These are phyloP conservation scores for Talaromyces sp. DNA, from an alignment of 2,329 filamentous ascomycete species.

Conservation along the genomic window DNA sequence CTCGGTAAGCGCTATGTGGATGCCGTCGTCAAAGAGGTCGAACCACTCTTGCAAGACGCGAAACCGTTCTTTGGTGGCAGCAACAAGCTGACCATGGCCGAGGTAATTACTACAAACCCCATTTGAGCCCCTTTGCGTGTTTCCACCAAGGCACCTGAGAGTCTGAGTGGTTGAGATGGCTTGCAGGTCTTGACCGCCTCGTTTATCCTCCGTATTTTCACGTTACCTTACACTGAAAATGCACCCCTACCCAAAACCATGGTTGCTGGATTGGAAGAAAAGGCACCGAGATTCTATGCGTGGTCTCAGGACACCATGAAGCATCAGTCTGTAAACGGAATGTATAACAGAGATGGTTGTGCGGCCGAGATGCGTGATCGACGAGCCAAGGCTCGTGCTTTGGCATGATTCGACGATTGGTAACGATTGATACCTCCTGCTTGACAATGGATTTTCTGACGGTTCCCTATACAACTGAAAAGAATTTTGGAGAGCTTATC, in stretches of 20 bases:
- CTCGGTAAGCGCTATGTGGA: neutral
- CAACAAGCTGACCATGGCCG: neutral
- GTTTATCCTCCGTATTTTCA: neutral
- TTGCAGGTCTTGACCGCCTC: neutral
- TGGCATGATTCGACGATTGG: neutral
- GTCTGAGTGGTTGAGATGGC: neutral
- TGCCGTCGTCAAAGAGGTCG: neutral
- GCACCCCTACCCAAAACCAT: neutral
- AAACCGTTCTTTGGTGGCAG: neutral
- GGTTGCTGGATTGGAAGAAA: neutral
- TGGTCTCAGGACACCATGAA: neutral
- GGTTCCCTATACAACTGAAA: neutral
- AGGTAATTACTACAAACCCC: neutral
- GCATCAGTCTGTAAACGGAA: neutral
- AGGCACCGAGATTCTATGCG: neutral
- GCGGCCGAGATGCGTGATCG: neutral
- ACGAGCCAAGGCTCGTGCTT: neutral
- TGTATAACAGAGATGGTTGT: neutral
- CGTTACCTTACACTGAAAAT: neutral
- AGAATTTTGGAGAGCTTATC: neutral
- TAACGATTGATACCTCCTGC: neutral
- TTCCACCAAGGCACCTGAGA: too few relatives aligned
- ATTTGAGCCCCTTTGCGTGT: neutral
- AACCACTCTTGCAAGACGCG: neutral
- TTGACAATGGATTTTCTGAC: neutral